Evolutionary conservation across 257 asterid genomes (phyloP).

Genomic region (Solanum sejunctum): DNA sequence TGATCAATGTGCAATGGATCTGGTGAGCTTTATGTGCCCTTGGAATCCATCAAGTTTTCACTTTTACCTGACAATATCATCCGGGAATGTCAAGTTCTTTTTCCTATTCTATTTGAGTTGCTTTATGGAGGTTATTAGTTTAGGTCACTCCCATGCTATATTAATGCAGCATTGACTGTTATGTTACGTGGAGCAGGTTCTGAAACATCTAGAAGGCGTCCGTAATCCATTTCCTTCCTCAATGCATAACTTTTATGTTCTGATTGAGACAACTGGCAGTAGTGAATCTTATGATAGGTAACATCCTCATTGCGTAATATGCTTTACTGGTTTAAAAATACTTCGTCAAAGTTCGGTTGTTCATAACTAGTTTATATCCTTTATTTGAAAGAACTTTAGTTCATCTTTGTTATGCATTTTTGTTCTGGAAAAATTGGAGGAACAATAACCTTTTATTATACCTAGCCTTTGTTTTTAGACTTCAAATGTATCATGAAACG

Average conservation of each 20-base stretch:
- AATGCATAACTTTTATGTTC: slow-evolving; percentile 68
- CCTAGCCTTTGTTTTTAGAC: not conserved
- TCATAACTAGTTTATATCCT: not conserved
- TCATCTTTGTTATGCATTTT: not conserved
- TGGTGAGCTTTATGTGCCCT: slow-evolving; percentile 40
- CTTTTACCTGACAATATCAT: not conserved
- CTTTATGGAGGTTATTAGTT: not conserved
- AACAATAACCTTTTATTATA: not conserved
- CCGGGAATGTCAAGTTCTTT: not conserved
- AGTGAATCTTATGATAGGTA: slow-evolving; percentile 86
- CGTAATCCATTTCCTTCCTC: slow-evolving; percentile 94
- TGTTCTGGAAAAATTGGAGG: not conserved
- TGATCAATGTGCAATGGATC: slow-evolving; percentile 74
- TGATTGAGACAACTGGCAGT: slow-evolving; percentile 97
- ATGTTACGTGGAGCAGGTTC: slow-evolving; percentile 45
- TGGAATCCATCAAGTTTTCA: not conserved
- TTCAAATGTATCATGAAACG: not conserved
- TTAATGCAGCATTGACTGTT: not conserved
- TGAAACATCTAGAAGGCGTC: slow-evolving; percentile 80
- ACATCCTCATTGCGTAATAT: slow-evolving; percentile 10
- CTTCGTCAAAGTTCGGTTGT: not conserved
- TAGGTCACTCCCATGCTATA: not conserved
- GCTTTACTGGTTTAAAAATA: not conserved
- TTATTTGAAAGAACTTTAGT: not conserved
- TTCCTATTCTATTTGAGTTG: not conserved